Conservation (phyloP, 495 filamentous ascomycete species). For the Neurospora tetrasperma region DNA sequence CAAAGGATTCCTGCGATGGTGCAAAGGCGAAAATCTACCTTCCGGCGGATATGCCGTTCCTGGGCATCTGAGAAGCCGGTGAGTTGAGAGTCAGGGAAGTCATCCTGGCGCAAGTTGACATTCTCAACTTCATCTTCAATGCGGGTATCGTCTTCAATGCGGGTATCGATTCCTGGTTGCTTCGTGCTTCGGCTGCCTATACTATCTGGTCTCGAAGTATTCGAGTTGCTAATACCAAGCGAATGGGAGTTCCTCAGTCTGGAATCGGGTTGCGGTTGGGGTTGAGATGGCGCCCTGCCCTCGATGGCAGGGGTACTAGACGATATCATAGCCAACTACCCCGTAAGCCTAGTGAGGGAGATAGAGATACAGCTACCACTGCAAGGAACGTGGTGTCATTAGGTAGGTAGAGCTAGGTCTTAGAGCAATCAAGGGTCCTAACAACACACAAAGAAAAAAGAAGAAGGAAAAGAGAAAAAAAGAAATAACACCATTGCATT, state of each 20-base stretch:
- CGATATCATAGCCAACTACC: neutral
- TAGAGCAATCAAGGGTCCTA: neutral
- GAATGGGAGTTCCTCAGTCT: neutral
- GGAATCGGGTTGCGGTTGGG: neutral
- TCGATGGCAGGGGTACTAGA: neutral
- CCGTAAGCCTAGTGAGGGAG: neutral
- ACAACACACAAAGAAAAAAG: too few relatives aligned
- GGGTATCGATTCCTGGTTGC: neutral
- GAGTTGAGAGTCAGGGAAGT: neutral
- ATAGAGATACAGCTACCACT: neutral
- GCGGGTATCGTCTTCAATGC: neutral
- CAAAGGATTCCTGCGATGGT: slow-evolving; percentile 65
- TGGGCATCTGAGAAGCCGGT: neutral
- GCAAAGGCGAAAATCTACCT: slow-evolving; percentile 65
- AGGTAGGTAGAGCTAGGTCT: neutral
- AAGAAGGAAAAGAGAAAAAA: neutral
- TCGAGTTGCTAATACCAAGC: neutral
- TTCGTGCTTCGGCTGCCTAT: neutral
- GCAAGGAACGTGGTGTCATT: neutral
- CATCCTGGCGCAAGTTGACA: neutral
- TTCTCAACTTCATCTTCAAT: neutral
- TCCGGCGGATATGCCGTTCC: slow-evolving; percentile 43
- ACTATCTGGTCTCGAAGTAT: neutral
- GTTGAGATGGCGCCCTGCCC: neutral
- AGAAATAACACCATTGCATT: neutral